Base-by-base conservation (phyloP, 306 rosid species). In the Spatholobus suberectus region DNA sequence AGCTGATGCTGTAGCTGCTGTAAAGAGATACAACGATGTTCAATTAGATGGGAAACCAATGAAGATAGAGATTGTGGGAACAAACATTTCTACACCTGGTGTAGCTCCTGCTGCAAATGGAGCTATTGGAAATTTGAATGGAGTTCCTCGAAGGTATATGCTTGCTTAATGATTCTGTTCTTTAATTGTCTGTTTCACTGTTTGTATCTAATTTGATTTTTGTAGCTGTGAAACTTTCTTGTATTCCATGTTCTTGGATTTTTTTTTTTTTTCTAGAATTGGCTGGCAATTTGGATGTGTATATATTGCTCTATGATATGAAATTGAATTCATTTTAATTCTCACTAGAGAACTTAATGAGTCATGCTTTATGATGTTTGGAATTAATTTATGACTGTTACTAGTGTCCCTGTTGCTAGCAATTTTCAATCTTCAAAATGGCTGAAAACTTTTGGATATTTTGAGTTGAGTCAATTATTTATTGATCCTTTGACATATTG, bases 11-110 rank as follows among this genome's bases (percentile, higher is more conserved):
- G 87, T 87, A 14, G 94, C 99, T 18, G 99, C 99, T 40, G 97
- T 96, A 8, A 94, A 94, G 91, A 91, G 95, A 85, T 96, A 96
- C 89, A 90, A 96, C 85, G 89, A 94, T 70, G 99, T 96, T 69
- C 98, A 94, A 84, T 94, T 96, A 24, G 99, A 93, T 57, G 98
- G 99, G 75, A 96, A 96, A 65, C 98, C 89, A 3, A 96, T 96
- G 98, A 96, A 93, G 94, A 89, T 92, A 82, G 98, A 93, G 98
- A 89, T 96, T 10, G 97, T 96, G 21, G 97, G 98, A 72, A 88
- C 99, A 41, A 96, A 93, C 85, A 81, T 93, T 67, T 67, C 91
- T 0, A 90, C 93, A 5, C 91, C 92, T 81, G 88, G 74, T 41
- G 73, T 69, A 0, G 86, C 82, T 38, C 93, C 91, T 29, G 40